These are phyloP conservation scores for Podaxis carcinomalis DNA, from an alignment of 768 basidiomycete genomes.

Conservation along the genomic window DNA sequence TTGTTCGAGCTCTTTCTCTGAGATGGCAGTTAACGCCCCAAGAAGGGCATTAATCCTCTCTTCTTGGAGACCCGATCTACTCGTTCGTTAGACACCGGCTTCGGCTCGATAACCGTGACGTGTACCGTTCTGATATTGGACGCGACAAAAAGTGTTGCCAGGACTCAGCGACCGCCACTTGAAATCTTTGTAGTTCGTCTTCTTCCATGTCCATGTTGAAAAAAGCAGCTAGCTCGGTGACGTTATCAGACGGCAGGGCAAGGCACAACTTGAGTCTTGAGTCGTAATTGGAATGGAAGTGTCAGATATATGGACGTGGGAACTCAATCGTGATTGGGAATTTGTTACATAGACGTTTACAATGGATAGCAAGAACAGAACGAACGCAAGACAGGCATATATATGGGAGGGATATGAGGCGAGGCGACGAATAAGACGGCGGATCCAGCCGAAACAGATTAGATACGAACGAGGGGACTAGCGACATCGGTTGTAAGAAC, in stretches of 20 bases:
- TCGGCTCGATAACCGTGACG: neutral
- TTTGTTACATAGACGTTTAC: conserved; percentile 21
- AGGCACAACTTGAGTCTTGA: neutral
- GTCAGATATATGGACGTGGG: conserved; percentile 21
- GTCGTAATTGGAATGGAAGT: neutral
- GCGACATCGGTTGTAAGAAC: conserved; percentile 9
- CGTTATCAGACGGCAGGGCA: neutral
- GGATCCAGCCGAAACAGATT: conserved; percentile 8
- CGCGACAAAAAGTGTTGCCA: neutral
- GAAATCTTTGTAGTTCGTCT: conserved; percentile 3
- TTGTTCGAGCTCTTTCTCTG: conserved; percentile 43
- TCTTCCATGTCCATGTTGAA: neutral
- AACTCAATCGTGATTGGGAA: conserved; percentile 17
- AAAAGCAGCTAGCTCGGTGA: neutral
- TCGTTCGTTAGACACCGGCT: neutral
- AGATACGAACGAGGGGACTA: conserved; percentile 6
- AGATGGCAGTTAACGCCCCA: conserved; percentile 14
- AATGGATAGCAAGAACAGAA: conserved; percentile 13
- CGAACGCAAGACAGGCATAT: conserved; percentile 8
- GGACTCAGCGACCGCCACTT: neutral
- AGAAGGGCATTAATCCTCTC: conserved; percentile 18
- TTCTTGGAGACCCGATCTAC: neutral
- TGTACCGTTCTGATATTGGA: neutral
- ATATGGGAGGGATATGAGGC: neutral
- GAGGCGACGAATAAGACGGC: neutral